These are phyloP conservation scores for Aureobasidium melanogenum DNA, from an alignment of 2,329 filamentous ascomycete species.

Conservation along the genomic window DNA sequence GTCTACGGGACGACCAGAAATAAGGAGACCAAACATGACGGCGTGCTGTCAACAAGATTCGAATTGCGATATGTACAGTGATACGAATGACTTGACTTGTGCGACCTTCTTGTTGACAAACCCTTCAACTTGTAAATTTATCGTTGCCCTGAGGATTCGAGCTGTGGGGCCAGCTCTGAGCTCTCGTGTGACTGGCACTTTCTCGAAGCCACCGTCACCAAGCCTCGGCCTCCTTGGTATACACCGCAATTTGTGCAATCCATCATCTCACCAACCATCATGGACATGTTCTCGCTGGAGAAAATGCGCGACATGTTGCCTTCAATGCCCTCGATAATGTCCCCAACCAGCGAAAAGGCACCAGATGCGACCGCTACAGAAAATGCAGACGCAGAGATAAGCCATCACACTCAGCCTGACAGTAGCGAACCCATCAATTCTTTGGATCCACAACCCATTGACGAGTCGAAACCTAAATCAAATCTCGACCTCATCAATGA, in stretches of 20 bases:
- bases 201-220: background rate
- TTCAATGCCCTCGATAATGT: constrained; percentile 18
- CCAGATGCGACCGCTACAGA: constrained; percentile 16
- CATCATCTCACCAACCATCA: constrained; percentile 6
- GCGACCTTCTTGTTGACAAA: background rate
- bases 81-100: background rate
- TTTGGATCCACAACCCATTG: constrained; percentile 22
- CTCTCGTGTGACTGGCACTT: background rate
- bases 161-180: constrained; percentile 3
- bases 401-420: background rate
- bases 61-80: background rate
- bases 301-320: constrained; percentile 24
- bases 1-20: constrained; percentile 52
- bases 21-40: constrained; percentile 52
- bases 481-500: constrained; percentile 49
- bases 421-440: background rate
- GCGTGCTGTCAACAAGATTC: background rate
- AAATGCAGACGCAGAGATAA: background rate
- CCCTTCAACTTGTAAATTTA: background rate
- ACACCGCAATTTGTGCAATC: background rate
- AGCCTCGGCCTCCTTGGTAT: constrained; percentile 4
- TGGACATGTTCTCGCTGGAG: constrained; percentile 25
- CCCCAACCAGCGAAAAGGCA: constrained; percentile 11
- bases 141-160: background rate
- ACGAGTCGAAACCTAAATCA: constrained; percentile 27